phyloP scores from a whole-genome alignment of 2,329 filamentous ascomycete species.

The Fusarium pseudograminearum region DNA sequence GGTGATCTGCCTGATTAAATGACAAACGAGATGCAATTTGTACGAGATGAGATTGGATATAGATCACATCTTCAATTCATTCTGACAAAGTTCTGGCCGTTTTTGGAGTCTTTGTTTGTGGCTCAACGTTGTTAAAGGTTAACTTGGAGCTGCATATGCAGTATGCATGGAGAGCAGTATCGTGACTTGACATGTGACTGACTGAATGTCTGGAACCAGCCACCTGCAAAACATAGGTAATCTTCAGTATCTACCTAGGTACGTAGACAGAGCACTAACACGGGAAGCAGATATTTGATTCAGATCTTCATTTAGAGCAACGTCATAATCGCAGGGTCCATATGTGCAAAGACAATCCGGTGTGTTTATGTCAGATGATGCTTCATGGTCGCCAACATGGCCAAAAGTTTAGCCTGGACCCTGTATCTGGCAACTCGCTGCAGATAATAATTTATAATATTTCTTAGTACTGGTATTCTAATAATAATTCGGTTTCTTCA shows the following conservation, averaged over 20 bases:
- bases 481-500: neutral
- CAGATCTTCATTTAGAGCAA: neutral
- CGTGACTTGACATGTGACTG: slow-evolving; percentile 45
- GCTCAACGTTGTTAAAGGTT: slow-evolving; percentile 17
- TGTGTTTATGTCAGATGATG: neutral
- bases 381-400: neutral
- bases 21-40: neutral
- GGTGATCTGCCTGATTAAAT: neutral
- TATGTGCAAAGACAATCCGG: neutral
- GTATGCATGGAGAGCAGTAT: neutral
- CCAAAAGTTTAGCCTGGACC: neutral
- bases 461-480: neutral
- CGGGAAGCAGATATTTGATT: slow-evolving; percentile 4
- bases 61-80: neutral
- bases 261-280: neutral
- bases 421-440: neutral
- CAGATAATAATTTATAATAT: neutral
- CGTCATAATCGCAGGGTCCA: neutral
- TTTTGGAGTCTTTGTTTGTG: slow-evolving; percentile 5
- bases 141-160: neutral
- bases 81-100: neutral
- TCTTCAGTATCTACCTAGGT: neutral
- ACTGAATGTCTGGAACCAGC: neutral
- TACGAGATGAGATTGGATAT: neutral
- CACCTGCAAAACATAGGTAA: neutral